Conservation (phyloP, 495 filamentous ascomycete species). For the Cudoniella acicularis region DNA sequence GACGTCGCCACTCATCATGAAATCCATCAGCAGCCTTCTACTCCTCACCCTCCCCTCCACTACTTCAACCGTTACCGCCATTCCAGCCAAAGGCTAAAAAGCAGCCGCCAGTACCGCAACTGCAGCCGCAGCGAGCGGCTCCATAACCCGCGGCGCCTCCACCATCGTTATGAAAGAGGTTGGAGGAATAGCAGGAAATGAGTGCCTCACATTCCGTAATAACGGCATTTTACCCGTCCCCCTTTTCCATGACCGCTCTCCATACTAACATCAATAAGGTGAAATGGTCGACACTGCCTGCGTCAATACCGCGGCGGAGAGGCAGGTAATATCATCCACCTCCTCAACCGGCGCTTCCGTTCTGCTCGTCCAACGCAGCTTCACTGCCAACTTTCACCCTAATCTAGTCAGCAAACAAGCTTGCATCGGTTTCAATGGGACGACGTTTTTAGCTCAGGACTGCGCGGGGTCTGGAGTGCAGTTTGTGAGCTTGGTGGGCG, state of each 20-base stretch:
- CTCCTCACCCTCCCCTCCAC: too few relatives aligned
- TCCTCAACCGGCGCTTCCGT: conserved; percentile 13
- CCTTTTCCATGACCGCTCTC: neutral
- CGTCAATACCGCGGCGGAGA: conserved; percentile 28
- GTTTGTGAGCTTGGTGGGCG: conserved; percentile 25
- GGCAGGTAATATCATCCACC: conserved; percentile 33
- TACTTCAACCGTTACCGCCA: too few relatives aligned
- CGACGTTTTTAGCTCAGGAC: conserved; percentile 26
- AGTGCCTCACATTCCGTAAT: conserved; percentile 33
- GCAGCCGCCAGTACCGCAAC: too few relatives aligned
- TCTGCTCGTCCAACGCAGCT: conserved; percentile 27
- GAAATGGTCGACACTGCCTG: conserved; percentile 33
- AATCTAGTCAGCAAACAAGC: conserved; percentile 28
- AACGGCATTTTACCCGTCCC: conserved; percentile 19
- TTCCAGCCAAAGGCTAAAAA: too few relatives aligned
- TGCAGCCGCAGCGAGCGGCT: neutral
- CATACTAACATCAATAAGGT: conserved; percentile 18
- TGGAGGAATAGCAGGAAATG: conserved; percentile 28
- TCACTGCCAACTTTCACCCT: conserved; percentile 23
- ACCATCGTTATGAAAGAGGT: conserved; percentile 31
- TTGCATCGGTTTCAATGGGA: conserved; percentile 30
- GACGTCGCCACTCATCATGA: too few relatives aligned
- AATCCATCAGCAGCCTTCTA: too few relatives aligned
- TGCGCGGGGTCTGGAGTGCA: conserved; percentile 20
- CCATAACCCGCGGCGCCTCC: conserved; percentile 2